phyloP scores from a whole-genome alignment of 75 land plant genomes.

The Picea sitchensis region DNA sequence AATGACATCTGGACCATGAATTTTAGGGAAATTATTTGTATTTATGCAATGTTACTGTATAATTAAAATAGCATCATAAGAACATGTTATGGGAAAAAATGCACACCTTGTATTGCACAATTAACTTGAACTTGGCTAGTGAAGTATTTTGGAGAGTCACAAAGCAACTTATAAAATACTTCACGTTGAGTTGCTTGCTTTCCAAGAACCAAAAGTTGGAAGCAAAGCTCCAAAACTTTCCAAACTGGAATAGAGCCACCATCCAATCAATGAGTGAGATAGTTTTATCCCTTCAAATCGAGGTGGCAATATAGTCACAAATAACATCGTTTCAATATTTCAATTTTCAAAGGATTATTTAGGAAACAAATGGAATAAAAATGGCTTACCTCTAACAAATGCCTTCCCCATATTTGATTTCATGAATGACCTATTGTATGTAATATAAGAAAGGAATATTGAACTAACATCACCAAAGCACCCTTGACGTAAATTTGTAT shows the following conservation, averaged over 20 bases:
- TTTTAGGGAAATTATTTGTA: neutral
- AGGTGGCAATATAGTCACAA: neutral
- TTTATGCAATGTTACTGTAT: neutral
- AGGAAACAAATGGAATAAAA: neutral
- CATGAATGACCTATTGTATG: conserved; percentile 48
- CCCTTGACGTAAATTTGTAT: conserved; percentile 34
- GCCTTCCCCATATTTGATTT: conserved; percentile 47
- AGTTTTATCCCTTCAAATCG: too few relatives aligned
- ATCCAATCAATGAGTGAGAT: neutral
- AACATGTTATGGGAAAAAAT: neutral
- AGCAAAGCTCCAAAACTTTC: conserved; percentile 85
- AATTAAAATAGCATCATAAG: neutral
- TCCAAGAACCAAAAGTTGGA: conserved; percentile 51
- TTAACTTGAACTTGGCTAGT: conserved; percentile 67
- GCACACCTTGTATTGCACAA: conserved; percentile 70
- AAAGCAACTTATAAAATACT: conserved; percentile 80
- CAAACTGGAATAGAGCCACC: conserved; percentile 49
- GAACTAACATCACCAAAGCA: conserved; percentile 39
- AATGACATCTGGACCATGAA: conserved; percentile 70
- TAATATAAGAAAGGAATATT: conserved; percentile 57
- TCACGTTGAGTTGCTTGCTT: conserved; percentile 90
- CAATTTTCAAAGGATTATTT: conserved; percentile 8
- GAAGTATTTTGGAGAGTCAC: conserved; percentile 67
- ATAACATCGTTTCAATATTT: neutral
- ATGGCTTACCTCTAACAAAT: conserved; percentile 55